Evolutionary conservation across 2,329 filamentous ascomycete genomes (phyloP), one percentile per base, ranked within the genome.

Genomic region (Claviceps pusilla): DNA sequence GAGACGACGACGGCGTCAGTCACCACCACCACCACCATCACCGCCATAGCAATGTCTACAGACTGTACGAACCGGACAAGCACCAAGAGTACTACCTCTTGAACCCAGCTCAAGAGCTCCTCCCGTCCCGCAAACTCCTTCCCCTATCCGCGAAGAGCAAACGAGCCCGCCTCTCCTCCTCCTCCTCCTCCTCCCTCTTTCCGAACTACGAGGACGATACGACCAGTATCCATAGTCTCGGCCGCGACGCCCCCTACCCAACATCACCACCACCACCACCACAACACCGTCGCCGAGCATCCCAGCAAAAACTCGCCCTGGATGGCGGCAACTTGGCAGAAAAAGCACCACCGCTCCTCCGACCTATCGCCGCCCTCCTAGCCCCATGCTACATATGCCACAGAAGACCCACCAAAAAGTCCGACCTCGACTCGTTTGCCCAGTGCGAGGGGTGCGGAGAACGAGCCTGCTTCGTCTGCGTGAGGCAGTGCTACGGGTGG

Each of bases 401-500:
- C 61, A 77, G 81, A 46, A 76, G 77, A 53, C 84, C 84, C 1
- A 82, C 75, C 52, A 80, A 80, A 59, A 84, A 79, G 63, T 75
- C 74, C 6, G 82, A 87, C 55, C 73, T 87, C 39, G 82, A 85
- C 64, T 79, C 77, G 10, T 86, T 81, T 62, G 76, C 80, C 49
- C 73, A 80, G 60, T 87, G 84, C 64, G 70, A 77, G 59, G 75
- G 77, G 14, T 87, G 84, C 62, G 71, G 74, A 10, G 70, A 77
- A 57, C 73, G 82, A 46, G 79, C 83, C 0, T 87, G 84, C 64
- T 86, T 78, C 62, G 73, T 87, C n/a, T 87, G 84, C 64, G 77
- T 85, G 48, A 71, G 84, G 31, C 71, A 79, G 59, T 87, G 84
- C 60, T 69, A 76, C 12, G 77, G 78, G 2, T 76, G 74, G 72